These are phyloP conservation scores for Pilaira anomala DNA, from an alignment of 192 early-diverging fungal species.

Conservation along the genomic window DNA sequence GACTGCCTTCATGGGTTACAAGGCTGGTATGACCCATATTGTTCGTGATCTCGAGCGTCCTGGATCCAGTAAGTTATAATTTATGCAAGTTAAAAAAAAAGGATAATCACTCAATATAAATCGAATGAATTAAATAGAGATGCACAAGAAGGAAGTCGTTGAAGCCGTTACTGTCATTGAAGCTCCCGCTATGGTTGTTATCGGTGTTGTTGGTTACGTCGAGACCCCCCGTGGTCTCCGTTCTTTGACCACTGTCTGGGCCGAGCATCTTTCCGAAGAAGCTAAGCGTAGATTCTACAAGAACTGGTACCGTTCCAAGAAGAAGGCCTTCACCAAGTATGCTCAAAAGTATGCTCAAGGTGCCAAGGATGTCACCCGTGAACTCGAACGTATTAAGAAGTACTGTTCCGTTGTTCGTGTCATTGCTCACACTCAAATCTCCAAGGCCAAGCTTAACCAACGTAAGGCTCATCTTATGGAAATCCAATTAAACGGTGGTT, in stretches of 20 bases:
- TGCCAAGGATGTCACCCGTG: slow-evolving; percentile 84
- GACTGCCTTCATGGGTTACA: slow-evolving; percentile 99
- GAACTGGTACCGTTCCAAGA: slow-evolving; percentile 99
- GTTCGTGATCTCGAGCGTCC: slow-evolving; percentile 99
- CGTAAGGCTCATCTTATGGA: slow-evolving; percentile 99
- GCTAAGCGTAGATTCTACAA: slow-evolving; percentile 99
- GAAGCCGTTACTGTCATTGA: slow-evolving; percentile 99
- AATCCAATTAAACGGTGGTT: slow-evolving; percentile 99
- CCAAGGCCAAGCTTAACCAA: slow-evolving; percentile 92
- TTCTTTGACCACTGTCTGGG: slow-evolving; percentile 99
- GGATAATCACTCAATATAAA: not conserved
- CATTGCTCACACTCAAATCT: slow-evolving; percentile 97
- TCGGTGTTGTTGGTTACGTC: slow-evolving; percentile 99
- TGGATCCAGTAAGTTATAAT: slow-evolving; percentile 63
- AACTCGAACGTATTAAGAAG: slow-evolving; percentile 99
- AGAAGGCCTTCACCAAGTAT: slow-evolving; percentile 99
- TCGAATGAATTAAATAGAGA: slow-evolving; percentile 47
- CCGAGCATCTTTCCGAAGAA: slow-evolving; percentile 97
- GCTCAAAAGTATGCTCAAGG: slow-evolving; percentile 94
- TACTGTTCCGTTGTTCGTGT: slow-evolving; percentile 98
- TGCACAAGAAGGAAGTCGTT: slow-evolving; percentile 99
- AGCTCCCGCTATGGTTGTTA: slow-evolving; percentile 94
- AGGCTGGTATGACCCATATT: slow-evolving; percentile 99
- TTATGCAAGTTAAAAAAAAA: not conserved
- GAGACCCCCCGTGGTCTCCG: slow-evolving; percentile 98